Evolutionary conservation across 148 eudicot species (phyloP).

Genomic region (Tetragonia tetragonoides): DNA sequence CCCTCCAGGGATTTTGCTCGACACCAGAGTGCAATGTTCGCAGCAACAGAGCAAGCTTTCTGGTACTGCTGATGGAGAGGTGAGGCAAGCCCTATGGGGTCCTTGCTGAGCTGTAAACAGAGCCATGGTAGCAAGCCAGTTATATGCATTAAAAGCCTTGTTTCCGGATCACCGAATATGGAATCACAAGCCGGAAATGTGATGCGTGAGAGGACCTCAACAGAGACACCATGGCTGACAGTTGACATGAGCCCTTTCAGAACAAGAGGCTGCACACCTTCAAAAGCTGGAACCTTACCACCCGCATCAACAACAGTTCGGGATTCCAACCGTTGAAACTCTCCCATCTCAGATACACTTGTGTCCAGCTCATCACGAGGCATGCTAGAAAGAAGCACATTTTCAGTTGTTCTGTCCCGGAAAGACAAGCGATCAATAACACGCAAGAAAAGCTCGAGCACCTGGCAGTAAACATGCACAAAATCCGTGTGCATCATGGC

Average conservation of each 20-base stretch:
- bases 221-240: slow-evolving; percentile 81
- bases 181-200: slow-evolving; percentile 93
- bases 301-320: slow-evolving; percentile 44
- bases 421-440: slow-evolving; percentile 90
- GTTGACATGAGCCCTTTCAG: slow-evolving; percentile 93
- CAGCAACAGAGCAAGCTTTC: slow-evolving; percentile 86
- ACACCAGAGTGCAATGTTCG: slow-evolving; percentile 86
- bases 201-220: slow-evolving; percentile 89
- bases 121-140: slow-evolving; percentile 97
- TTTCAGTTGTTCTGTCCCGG: slow-evolving; percentile 89
- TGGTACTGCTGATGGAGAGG: slow-evolving; percentile 71
- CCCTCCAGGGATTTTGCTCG: slow-evolving; percentile 78
- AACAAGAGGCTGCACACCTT: slow-evolving; percentile 98
- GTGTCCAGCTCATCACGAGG: slow-evolving; percentile 88
- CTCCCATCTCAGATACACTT: slow-evolving; percentile 52
- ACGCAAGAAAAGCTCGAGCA: slow-evolving; percentile 92
- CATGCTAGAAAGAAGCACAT: slow-evolving; percentile 96
- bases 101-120: slow-evolving; percentile 81
- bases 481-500: slow-evolving; percentile 99
- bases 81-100: slow-evolving; percentile 57
- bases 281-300: slow-evolving; percentile 84
- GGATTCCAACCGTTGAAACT: slow-evolving; percentile 69
- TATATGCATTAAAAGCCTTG: slow-evolving; percentile 91
- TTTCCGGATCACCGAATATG: slow-evolving; percentile 86
- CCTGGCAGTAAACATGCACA: slow-evolving; percentile 97